A percentile compares a stretch with the other conserved stretches of the same genome.
phyloP scores from a whole-genome alignment of 2,329 filamentous ascomycete genomes.

The Hypoxylon sp. region DNA sequence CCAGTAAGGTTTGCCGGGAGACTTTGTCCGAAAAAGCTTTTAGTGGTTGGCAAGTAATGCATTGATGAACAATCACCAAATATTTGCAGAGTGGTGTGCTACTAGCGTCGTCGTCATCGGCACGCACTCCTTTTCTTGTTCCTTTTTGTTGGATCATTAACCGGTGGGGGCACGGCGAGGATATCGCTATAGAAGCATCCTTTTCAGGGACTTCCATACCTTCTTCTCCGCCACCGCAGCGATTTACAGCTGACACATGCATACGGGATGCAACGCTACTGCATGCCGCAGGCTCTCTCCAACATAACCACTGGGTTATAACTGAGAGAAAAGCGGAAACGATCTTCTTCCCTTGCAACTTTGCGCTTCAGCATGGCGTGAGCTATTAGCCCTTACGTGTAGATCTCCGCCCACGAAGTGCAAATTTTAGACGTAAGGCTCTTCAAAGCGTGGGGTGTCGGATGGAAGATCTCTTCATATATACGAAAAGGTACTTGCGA shows the following conservation, averaged over 20 bases:
- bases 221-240: constrained; percentile 26
- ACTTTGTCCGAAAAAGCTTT: constrained; percentile 17
- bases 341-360: constrained; percentile 31
- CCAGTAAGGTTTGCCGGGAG: constrained; percentile 6
- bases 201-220: constrained; percentile 33
- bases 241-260: constrained; percentile 43
- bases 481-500: constrained; percentile 18
- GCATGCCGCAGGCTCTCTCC: constrained; percentile 38
- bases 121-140: constrained; percentile 30
- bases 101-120: constrained; percentile 37
- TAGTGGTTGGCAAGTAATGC: neutral
- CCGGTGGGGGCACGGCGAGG: constrained; percentile 42
- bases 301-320: constrained; percentile 32
- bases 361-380: constrained; percentile 28
- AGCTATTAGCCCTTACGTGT: constrained; percentile 19
- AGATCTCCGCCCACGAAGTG: constrained; percentile 32
- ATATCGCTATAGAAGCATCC: constrained; percentile 26
- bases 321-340: constrained; percentile 40
- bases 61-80: constrained; percentile 8
- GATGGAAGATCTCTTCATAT: constrained; percentile 16
- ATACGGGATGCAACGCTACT: constrained; percentile 40
- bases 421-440: constrained; percentile 28
- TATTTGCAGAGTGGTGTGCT: constrained; percentile 13
- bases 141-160: constrained; percentile 29
- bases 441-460: constrained; percentile 27